Evolutionary conservation across 2,329 filamentous ascomycete species (phyloP), one percentile per base, ranked within the genome.

Genomic region (Clonostachys byssicola): DNA sequence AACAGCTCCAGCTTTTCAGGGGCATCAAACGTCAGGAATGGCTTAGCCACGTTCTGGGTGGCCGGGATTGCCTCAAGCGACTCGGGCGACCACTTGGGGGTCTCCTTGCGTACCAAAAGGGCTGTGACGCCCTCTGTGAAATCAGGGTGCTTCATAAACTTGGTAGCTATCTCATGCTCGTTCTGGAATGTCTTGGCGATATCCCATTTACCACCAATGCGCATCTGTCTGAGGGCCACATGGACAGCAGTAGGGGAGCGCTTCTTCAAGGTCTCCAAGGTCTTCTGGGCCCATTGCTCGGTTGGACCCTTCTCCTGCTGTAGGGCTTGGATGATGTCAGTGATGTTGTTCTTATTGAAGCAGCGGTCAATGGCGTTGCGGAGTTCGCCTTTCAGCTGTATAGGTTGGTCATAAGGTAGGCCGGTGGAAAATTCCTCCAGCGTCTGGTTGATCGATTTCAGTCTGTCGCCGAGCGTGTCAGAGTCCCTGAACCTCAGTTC

Each of bases 361-460:
- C 86, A 90, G 52, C 87, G 81, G 72, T 99, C 94, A 60, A 99
- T 92, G 23, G 89, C 86, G 47, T 78, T 70, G 56, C 95, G 88
- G 41, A 92, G 71, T 51, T 81, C 73, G 49, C 90, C 91, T 23
- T 74, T 77, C 41, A 95, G 65, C 16, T 76, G 67, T 33, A 89
- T 83, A 17, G 81, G 80, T 66, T 89, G 77, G 58, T 86, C 80
- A 55, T 87, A 78, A 5, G 94, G 94, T 41, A 99, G 74, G 38
- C 90, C 91, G 2, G 91, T 95, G 54, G 79, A 81, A 71, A 88
- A 99, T 67, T 99, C 95, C 57, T 95, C 88, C 53, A 99, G 89
- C 30, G 94, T 96, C 57, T 80, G 77, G 72, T 94, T 87, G 68
- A 99, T 88, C 56, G 89, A 75, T 41, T 73, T 68, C 49, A 91